A percentile compares a stretch with the other conserved stretches of the same genome.
phyloP scores from a whole-genome alignment of 2,329 filamentous ascomycete species.

The Xylariaceae sp. region DNA sequence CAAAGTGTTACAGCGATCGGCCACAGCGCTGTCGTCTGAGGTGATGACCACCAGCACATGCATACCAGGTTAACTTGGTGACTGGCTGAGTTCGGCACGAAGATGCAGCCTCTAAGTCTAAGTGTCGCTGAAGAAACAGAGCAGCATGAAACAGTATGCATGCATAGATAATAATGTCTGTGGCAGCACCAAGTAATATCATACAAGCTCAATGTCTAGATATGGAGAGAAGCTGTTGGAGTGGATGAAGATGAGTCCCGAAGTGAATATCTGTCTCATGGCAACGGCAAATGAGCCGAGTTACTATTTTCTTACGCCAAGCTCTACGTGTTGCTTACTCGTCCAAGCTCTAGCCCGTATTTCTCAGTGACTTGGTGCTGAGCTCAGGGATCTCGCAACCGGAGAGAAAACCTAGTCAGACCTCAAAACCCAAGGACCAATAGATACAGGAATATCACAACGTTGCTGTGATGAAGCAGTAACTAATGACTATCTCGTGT shows the following conservation, averaged over 20 bases:
- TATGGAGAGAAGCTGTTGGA: background rate
- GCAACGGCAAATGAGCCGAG: background rate
- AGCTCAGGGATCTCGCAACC: background rate
- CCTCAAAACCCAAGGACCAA: no score
- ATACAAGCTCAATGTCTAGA: background rate
- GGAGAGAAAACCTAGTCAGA: no score
- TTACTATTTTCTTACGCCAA: background rate
- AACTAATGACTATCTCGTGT: no score
- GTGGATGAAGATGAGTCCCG: background rate
- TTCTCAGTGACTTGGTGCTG: background rate
- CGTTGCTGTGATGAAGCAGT: no score
- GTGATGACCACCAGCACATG: background rate
- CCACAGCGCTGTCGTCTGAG: background rate
- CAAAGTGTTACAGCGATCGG: background rate
- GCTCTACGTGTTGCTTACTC: background rate
- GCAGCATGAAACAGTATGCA: background rate
- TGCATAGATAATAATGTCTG: background rate
- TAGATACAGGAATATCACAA: no score
- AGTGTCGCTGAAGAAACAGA: background rate
- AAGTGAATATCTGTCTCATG: background rate
- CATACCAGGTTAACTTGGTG: no score
- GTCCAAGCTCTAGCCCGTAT: background rate
- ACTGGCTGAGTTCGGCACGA: background rate
- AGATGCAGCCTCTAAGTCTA: background rate
- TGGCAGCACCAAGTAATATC: background rate